Base-by-base conservation (phyloP, 2,329 filamentous ascomycete species). In the Penicillium oxalicum region DNA sequence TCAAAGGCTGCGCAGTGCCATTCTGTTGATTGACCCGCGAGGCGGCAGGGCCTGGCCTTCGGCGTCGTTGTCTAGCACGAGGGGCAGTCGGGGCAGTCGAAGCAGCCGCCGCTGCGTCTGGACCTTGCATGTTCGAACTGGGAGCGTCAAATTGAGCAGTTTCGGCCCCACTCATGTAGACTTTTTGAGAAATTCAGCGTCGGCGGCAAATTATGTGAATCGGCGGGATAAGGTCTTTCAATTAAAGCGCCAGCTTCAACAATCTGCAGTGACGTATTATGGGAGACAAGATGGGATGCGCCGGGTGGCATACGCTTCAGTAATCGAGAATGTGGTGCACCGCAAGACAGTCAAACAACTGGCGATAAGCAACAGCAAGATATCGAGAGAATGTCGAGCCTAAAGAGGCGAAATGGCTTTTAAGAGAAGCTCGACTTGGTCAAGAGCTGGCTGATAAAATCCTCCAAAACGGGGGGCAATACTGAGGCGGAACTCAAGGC, bases 41-140 rank as follows among this genome's bases (percentile, higher is more conserved):
- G 35, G 59, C 57, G 51, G 29, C 29, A 32, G 62, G 59, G 39
- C 62, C 63, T 50, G 61, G 56, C 39, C 60, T 59, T 56, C 62
- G 57, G 36, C 64, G 62, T 54, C 61, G 49, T 13, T 55, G 49
- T 27, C 55, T 49, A 9, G 51, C 26, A 24, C 55, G 55, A 13
- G 53, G 24, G 29, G 51, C 18, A 32, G 38, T 37, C 7, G 53
- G 24, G 29, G 51, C 18, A 32, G 38, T 37, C 7, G 47, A 36
- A 28, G 45, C 38, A 3, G 48, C 9, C 24, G 42, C 29, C 43
- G 44, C 34, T 42, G 44, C 38, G 9, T 42, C 44, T 26, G 49
- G 25, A 7, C 45, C 45, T 32, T 52, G 47, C 55, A 58, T 59
- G 13, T 5, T 33, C 18, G 28, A n/a, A 9, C 26, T 24, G 29